Evolutionary conservation across 2,329 filamentous ascomycete species (phyloP), one percentile per base, ranked within the genome.

Genomic region (Fusarium equiseti): DNA sequence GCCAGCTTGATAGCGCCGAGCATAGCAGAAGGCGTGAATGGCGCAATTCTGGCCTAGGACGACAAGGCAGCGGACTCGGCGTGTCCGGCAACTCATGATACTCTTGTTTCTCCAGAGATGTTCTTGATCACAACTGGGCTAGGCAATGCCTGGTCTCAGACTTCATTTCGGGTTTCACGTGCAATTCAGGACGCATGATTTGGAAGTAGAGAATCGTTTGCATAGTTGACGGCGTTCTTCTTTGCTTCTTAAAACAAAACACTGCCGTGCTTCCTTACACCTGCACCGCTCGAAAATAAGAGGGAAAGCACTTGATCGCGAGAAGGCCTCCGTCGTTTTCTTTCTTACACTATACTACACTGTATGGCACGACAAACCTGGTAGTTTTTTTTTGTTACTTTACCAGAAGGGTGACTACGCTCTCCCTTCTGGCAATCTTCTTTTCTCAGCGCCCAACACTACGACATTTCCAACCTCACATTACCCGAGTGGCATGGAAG

Each of bases 41-140:
- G 86, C 84, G 87, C 35, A 88, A 88, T 74, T 89, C 87, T 20
- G 86, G 81, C 40, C 88, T 83, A 83, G 83, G 81, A 29, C 84
- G 84, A 50, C 86, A 84, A 64, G 85, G 82, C 68, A 82, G 84
- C 24, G 83, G 83, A 27, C 79, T 85, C 48, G 85, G 87, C 65
- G 81, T 87, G 13, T 85, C 86, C 13, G 80, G 81, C 45, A 82
- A 82, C 59, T 79, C 77, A 72, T 83, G 76, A 81, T 71, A 55
- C 58, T 53, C 52, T 51, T 49, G 64, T 60, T 58, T 63, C 18
- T 57, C 31, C 55, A 62, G 64, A 56, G 67, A 63, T 52, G 69
- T 62, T 62, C 58, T 65, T 66, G 58, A 64, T 60, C 45, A 63
- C 64, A 53, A 55, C 63, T 71, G 66, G 63, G 71, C 59, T 57